A percentile compares a stretch with the other conserved stretches of the same genome.
Evolutionary conservation across 2,329 filamentous ascomycete species (phyloP).

Genomic region (Colletotrichum sp.): DNA sequence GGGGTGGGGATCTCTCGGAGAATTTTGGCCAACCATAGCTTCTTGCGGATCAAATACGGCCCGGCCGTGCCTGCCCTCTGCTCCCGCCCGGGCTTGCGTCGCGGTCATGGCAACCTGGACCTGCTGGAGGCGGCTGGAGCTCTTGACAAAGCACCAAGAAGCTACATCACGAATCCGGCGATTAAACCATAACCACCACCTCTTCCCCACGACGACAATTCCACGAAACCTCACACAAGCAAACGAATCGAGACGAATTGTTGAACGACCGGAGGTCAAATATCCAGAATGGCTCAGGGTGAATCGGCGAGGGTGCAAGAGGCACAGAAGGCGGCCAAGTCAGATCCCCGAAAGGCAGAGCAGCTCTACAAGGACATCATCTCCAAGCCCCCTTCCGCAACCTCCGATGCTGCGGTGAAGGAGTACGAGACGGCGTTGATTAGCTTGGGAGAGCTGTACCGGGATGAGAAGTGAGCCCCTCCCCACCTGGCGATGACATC

Average conservation of each 20-base stretch:
- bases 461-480: slow-evolving; percentile 76
- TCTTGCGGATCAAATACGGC: slow-evolving; percentile 3
- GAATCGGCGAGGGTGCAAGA: slow-evolving; percentile 77
- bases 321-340: slow-evolving; percentile 83
- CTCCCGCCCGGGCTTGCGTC: slow-evolving; percentile 10
- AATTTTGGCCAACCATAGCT: slow-evolving; percentile 12
- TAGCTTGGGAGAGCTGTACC: slow-evolving; percentile 89
- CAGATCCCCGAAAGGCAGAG: slow-evolving; percentile 84
- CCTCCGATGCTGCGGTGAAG: slow-evolving; percentile 81
- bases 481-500: slow-evolving; percentile 29
- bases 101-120: slow-evolving; percentile 20
- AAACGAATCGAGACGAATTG: neutral
- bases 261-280: neutral
- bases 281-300: slow-evolving; percentile 56
- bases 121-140: slow-evolving; percentile 19
- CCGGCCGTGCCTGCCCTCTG: slow-evolving; percentile 3
- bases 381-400: slow-evolving; percentile 81
- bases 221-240: neutral
- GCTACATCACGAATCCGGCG: slow-evolving; percentile 21
- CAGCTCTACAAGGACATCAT: slow-evolving; percentile 89
- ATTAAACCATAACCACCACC: neutral
- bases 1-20: slow-evolving; percentile 16
- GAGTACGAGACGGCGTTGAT: slow-evolving; percentile 92
- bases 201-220: slow-evolving; percentile 5
- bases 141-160: slow-evolving; percentile 8